Evolutionary conservation across 1,139 yeast species (phyloP).

Genomic region (Taphrina pruni): DNA sequence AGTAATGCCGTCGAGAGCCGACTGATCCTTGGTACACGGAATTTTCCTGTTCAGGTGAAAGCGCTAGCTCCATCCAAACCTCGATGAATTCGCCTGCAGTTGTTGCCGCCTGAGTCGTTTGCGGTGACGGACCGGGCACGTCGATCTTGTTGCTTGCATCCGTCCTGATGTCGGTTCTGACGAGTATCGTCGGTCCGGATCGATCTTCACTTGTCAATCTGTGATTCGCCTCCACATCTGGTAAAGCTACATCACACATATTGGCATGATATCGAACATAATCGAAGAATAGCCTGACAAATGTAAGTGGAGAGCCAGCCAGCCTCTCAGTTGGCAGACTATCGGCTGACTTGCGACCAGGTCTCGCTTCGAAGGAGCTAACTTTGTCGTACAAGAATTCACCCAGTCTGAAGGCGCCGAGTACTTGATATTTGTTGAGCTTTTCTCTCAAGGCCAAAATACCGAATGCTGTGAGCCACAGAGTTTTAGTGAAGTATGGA

Average conservation of each 20-base stretch:
- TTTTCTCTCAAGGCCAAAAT: constrained; percentile 4
- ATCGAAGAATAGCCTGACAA: not conserved
- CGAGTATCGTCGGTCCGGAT: not conserved
- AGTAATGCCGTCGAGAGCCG: constrained; percentile 2
- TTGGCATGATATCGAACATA: constrained; percentile 1
- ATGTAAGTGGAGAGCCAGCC: constrained; percentile 6
- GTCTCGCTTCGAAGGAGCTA: not conserved
- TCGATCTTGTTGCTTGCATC: not conserved
- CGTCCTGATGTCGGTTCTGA: constrained; percentile 6
- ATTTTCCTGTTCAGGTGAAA: constrained; percentile 1
- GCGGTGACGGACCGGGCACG: not conserved
- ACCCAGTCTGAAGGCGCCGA: constrained; percentile 10
- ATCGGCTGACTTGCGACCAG: not conserved
- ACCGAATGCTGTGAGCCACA: constrained; percentile 62
- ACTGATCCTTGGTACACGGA: not conserved
- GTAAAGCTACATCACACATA: not conserved
- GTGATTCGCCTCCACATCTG: not conserved
- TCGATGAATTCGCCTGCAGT: not conserved
- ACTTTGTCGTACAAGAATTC: constrained; percentile 2
- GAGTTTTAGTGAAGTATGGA: constrained; percentile 72
- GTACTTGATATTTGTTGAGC: not conserved
- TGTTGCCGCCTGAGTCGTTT: not conserved
- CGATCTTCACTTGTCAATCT: not conserved
- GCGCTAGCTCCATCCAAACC: not conserved
- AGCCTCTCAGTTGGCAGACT: constrained; percentile 5